Conservation (phyloP, 306 rosid species). For the Crataegus laevigata region DNA sequence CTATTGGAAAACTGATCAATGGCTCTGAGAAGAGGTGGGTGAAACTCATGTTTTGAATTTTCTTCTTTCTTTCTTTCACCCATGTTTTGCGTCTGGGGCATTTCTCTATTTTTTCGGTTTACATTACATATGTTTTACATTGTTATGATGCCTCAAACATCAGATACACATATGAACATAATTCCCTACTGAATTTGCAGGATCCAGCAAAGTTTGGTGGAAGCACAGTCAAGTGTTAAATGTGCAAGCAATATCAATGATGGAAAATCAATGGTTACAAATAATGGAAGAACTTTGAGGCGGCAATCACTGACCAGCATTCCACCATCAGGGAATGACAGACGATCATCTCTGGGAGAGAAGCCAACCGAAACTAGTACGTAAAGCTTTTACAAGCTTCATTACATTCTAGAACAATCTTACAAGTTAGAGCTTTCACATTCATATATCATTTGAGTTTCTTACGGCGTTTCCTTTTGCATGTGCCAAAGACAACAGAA, state of each 20-base stretch:
- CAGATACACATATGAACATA: neutral
- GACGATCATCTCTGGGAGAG: constrained; percentile 74
- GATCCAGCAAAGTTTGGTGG: constrained; percentile 50
- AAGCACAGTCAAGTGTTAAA: constrained; percentile 42
- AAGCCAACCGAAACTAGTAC: constrained; percentile 44
- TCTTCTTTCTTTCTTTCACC: neutral
- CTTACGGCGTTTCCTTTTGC: constrained; percentile 7
- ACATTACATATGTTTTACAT: neutral
- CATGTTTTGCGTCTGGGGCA: neutral
- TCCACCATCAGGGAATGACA: constrained; percentile 34
- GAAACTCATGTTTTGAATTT: neutral
- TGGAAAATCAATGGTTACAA: constrained; percentile 36
- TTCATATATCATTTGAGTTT: neutral
- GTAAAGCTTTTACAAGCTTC: constrained; percentile 14
- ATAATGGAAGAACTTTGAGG: constrained; percentile 40
- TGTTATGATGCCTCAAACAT: neutral
- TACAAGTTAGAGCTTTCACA: neutral
- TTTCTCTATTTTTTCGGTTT: neutral
- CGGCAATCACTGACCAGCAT: constrained; percentile 78
- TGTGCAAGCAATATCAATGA: constrained; percentile 17
- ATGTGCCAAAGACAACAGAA: constrained; percentile 54
- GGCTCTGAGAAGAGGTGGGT: constrained; percentile 75
- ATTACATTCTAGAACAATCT: neutral
- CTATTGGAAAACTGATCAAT: constrained; percentile 84
- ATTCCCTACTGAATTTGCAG: constrained; percentile 27